phyloP scores from a whole-genome alignment of 305 asterid species.

The Solanum hybrid region DNA sequence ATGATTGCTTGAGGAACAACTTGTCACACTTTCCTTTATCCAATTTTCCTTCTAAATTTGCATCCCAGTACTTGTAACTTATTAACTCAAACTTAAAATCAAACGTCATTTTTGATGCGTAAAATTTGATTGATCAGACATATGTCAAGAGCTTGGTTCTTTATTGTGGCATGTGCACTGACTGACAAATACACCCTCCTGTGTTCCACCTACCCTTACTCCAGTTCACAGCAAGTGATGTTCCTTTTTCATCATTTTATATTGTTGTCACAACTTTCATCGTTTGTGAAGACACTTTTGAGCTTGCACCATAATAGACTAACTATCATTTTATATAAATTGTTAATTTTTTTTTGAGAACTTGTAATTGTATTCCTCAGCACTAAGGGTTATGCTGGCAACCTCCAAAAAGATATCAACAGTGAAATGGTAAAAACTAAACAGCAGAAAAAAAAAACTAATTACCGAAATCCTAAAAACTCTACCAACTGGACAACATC shows the following conservation, averaged over 20 bases:
- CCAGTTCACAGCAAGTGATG: background rate
- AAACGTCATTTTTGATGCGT: background rate
- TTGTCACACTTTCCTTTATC: background rate
- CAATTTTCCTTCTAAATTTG: background rate
- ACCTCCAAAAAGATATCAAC: background rate
- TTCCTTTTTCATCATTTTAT: background rate
- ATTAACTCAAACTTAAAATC: background rate
- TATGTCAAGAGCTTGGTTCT: background rate
- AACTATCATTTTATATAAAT: background rate
- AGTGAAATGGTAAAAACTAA: background rate
- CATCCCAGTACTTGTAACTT: background rate
- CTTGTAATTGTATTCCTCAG: background rate
- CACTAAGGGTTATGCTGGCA: background rate
- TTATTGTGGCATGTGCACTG: background rate
- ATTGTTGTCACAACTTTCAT: background rate
- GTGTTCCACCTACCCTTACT: background rate
- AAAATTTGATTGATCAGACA: background rate
- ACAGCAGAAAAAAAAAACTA: background rate
- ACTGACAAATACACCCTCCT: background rate
- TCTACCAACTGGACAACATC: background rate
- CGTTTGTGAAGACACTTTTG: background rate
- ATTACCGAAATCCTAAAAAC: background rate
- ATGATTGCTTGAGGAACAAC: background rate
- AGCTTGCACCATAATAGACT: background rate
- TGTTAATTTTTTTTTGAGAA: background rate